Evolutionary conservation across 306 rosid genomes (phyloP).

Genomic region (Trichosanthes cucumerina): DNA sequence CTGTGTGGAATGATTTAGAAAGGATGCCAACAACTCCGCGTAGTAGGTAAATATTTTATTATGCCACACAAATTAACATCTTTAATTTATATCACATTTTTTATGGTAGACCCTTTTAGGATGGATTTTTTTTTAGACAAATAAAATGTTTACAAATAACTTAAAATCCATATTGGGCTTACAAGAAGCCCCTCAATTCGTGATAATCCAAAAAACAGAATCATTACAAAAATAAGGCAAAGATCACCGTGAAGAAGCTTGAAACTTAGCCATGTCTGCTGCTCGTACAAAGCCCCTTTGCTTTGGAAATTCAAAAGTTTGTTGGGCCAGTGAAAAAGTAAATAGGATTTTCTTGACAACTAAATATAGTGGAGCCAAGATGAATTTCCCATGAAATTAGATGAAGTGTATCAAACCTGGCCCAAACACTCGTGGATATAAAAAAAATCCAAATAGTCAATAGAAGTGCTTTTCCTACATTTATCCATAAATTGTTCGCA

Average conservation of each 20-base stretch:
- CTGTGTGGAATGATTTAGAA: constrained; percentile 55
- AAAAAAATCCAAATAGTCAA: too few species aligned
- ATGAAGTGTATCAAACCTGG: too few species aligned
- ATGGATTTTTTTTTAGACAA: not conserved
- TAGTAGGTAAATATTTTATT: constrained; percentile 34
- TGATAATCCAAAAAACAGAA: not conserved
- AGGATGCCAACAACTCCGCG: constrained; percentile 28
- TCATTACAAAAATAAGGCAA: not conserved
- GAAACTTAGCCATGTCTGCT: not conserved
- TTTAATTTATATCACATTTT: not conserved
- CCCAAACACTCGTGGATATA: too few species aligned
- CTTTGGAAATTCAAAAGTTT: not conserved
- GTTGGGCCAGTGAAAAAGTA: too few species aligned
- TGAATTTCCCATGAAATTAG: too few species aligned
- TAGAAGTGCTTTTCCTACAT: too few species aligned
- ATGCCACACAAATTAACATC: not conserved
- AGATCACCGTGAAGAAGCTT: not conserved
- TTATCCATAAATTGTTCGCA: too few species aligned
- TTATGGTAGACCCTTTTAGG: not conserved
- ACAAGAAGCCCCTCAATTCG: not conserved
- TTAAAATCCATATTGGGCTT: not conserved
- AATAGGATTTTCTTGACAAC: too few species aligned
- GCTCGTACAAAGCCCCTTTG: not conserved
- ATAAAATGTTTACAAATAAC: not conserved
- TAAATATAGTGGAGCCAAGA: too few species aligned